These are phyloP conservation scores for Polyporus tsugae DNA, from an alignment of 1,284 basidiomycete species.

Conservation along the genomic window DNA sequence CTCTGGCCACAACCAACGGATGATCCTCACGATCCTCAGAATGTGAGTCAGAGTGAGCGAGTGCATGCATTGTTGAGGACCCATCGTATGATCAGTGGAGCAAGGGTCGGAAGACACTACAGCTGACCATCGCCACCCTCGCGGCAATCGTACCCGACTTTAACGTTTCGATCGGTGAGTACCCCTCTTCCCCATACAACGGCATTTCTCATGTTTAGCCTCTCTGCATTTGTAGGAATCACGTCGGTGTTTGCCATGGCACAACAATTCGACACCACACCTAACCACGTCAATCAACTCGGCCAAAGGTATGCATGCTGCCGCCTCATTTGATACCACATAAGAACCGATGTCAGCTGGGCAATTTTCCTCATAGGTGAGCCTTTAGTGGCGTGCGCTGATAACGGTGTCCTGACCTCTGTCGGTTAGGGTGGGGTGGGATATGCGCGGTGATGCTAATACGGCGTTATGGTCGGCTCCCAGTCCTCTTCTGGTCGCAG, in stretches of 20 bases:
- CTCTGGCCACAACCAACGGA: slow-evolving; percentile 72
- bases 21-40: slow-evolving; percentile 68
- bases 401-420: neutral
- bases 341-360: slow-evolving; percentile 50
- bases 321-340: too few relatives aligned
- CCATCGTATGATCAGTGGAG: slow-evolving; percentile 46
- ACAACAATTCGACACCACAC: slow-evolving; percentile 60
- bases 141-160: slow-evolving; percentile 75
- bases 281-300: slow-evolving; percentile 66
- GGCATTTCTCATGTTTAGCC: neutral
- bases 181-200: neutral
- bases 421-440: slow-evolving; percentile 60
- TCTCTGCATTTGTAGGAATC: slow-evolving; percentile 50
- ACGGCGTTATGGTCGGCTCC: slow-evolving; percentile 64
- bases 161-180: slow-evolving; percentile 66
- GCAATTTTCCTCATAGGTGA: slow-evolving; percentile 70
- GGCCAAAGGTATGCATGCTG: slow-evolving; percentile 57
- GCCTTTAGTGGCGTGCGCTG: slow-evolving; percentile 16
- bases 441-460: slow-evolving; percentile 65
- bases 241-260: slow-evolving; percentile 67
- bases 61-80: neutral
- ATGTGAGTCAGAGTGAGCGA: slow-evolving; percentile 48
- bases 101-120: slow-evolving; percentile 55
- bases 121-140: slow-evolving; percentile 65
- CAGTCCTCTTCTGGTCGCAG: slow-evolving; percentile 72